Evolutionary conservation across 495 filamentous ascomycete genomes (phyloP), one percentile per base, ranked within the genome.

Genomic region (Penicillium macrosclerotiorum): DNA sequence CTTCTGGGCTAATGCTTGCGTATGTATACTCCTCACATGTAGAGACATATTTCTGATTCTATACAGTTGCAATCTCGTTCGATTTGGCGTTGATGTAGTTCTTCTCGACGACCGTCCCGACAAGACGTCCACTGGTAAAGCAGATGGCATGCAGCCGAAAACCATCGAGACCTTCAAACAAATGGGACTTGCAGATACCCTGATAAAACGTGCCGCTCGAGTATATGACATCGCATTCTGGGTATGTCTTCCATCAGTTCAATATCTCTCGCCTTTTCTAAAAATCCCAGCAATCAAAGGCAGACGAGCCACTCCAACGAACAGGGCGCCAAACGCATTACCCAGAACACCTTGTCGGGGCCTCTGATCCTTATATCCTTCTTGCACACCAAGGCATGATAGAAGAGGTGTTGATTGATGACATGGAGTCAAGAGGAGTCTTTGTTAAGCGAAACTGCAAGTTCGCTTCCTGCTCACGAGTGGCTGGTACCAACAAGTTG

Each of bases 141-240:
- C 86, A 22, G 87, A 91, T 67, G 87, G 87, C 26, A 80, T 91
- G 43, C 85, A 89, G 48, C 84, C 85, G 44, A 86, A 86, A 42
- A 88, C 87, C 0, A 78, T 90, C 39, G 87, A 90, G 56, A 81
- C 87, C 7, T 72, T 91, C 47, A 76, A 78, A 37, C 84, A 88
- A 60, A 77, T 88, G 62, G 68, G 81, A 13, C 68, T 89, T n/a
- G 80, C 81, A 17, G 81, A 83, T 40, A 65, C 76, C 3, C 53
- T 88, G 26, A 54, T 88, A 32, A 73, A 75, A 40, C 77, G 79
- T 47, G 84, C 77, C 3, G 83, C 79, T 12, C 78, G 77, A 19
- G 76, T 88, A 13, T 85, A 82, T 57, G 84, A 88, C 51, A 88
- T 88, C 49, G 70, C 77, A 19, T 88, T 85, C 53, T 88, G 84